Conservation (phyloP, 257 asterid species). For the Plantago major region DNA sequence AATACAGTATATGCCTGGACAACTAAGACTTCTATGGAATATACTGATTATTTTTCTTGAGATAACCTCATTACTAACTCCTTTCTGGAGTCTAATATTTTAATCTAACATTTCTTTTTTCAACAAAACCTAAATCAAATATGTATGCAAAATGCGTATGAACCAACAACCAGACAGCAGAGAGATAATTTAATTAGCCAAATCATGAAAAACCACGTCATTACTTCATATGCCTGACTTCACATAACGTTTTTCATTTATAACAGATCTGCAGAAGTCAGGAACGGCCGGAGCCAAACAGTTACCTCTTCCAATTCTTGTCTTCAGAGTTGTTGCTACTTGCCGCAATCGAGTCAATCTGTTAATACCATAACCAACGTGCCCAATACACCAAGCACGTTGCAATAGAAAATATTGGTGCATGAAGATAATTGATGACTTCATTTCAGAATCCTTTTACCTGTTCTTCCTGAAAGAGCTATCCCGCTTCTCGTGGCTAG, state of each 20-base stretch:
- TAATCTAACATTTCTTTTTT: not conserved
- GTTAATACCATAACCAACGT: no score
- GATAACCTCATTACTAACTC: not conserved
- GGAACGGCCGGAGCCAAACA: not conserved
- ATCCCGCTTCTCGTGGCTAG: no score
- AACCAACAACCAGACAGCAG: not conserved
- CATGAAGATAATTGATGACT: no score
- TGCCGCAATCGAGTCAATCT: not conserved
- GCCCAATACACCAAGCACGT: not conserved
- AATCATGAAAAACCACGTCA: not conserved
- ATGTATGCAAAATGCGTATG: not conserved
- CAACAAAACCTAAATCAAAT: not conserved
- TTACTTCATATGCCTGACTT: no score
- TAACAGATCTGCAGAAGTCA: not conserved
- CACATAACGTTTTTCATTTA: not conserved
- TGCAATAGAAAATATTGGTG: no score
- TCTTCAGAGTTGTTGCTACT: no score
- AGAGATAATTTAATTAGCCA: not conserved
- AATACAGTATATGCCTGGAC: no score
- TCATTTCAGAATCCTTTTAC: no score
- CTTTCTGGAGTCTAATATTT: no score
- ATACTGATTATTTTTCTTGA: no score
- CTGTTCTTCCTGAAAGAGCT: no score
- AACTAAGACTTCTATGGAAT: no score
- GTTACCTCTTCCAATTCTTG: not conserved